Base-by-base conservation (phyloP, 2,329 filamentous ascomycete genomes). In the Aspergillus brasiliensis region DNA sequence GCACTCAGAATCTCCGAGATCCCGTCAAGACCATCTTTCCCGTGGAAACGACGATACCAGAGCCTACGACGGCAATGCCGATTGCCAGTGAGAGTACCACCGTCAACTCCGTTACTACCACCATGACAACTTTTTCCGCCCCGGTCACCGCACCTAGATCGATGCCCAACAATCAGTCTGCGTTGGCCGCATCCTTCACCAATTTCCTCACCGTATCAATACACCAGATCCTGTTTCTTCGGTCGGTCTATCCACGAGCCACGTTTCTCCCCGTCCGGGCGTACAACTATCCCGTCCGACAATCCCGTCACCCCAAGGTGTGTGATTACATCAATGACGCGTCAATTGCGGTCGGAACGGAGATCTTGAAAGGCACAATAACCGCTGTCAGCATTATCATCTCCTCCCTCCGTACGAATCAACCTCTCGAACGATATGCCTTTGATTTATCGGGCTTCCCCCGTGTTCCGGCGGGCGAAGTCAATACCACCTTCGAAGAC, bases 271-370 rank as follows among this genome's bases (percentile, higher is more conserved):
- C 89, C 44, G 86, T 89, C 40, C 86, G 89, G 64, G 92, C 91
- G 69, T 93, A 93, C 82, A 92, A 94, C 78, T 88, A 92, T 60
- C 85, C 91, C 28, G 89, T 96, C 48, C 89, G 90, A 69, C 92
- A 97, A 74, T 94, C 87, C 61, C 89, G 92, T 59, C 92, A 97
- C 75, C 91, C 93, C 0, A 86, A 86, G 67, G 90, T 97, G 65
- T 96, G 91, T 82, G 81, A 86, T 69, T 97, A 93, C 90, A 87
- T 97, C 76, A 86, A 83, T 71, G 90, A 95, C 73, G 91, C 92
- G 65, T 85, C 95, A 44, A 80, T 87, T 63, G 89, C 91, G 37
- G 85, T 92, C 21, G 82, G 86, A 61, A 81, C 80, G 3, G 89
- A 96, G 77, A 82, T 97, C 37, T 82, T 90, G 51, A 83, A 81